These are phyloP conservation scores for Penicillium macrosclerotiorum DNA, from an alignment of 495 filamentous ascomycete species.

Conservation along the genomic window DNA sequence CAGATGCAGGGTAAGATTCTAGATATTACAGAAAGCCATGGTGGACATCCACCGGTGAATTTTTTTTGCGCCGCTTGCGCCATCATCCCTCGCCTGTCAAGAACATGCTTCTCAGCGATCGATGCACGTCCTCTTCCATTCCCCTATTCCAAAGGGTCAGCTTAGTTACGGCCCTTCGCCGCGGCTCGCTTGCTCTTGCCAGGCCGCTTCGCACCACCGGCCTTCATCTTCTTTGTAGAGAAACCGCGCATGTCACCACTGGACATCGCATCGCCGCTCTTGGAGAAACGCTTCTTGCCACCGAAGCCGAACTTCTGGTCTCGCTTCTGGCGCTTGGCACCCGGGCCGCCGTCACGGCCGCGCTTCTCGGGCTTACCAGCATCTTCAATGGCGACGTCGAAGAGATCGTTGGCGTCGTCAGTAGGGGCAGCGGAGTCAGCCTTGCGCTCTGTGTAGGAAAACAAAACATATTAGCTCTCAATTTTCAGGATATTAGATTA, in stretches of 20 bases:
- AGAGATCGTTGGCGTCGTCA: conserved; percentile 77
- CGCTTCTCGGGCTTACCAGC: conserved; percentile 53
- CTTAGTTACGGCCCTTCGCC: conserved; percentile 31
- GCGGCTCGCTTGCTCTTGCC: conserved; percentile 65
- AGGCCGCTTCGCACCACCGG: conserved; percentile 50
- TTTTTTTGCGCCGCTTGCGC: conserved; percentile 18
- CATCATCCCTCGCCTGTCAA: conserved; percentile 4
- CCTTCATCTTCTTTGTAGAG: conserved; percentile 82
- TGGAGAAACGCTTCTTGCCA: conserved; percentile 84
- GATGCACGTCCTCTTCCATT: background rate
- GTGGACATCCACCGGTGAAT: conserved; percentile 13
- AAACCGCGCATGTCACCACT: conserved; percentile 77
- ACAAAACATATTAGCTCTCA: conserved; percentile 23
- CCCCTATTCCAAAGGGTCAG: background rate
- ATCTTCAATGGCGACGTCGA: conserved; percentile 90
- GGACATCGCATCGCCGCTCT: conserved; percentile 82
- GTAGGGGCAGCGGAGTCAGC: conserved; percentile 62
- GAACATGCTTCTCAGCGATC: background rate
- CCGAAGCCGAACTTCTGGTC: conserved; percentile 91
- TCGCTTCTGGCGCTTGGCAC: conserved; percentile 82
- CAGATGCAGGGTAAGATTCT: conserved; percentile 24
- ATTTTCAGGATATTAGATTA: too few relatives aligned
- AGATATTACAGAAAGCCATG: conserved; percentile 25
- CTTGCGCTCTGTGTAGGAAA: conserved; percentile 69
- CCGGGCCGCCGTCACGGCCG: conserved; percentile 41